Evolutionary conservation across 106 monocot species (phyloP), one percentile per base, ranked within the genome.

Genomic region (Narthecium ossifragum): DNA sequence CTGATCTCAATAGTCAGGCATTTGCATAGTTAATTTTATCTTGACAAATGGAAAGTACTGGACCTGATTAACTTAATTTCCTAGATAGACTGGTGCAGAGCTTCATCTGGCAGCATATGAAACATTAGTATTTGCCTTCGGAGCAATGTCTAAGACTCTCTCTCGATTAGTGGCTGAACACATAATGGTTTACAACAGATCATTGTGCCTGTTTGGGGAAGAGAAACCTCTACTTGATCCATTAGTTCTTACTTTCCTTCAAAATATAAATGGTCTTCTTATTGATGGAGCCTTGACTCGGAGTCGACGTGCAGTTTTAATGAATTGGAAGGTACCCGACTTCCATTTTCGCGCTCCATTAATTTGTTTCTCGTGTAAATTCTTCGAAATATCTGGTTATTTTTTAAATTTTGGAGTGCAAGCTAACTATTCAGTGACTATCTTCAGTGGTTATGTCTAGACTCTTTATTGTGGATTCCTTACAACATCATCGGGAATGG

Each of bases 251-350:
- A 63, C 18, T 57, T 94, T 94, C 75, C 69, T 94, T 13, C 32
- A 66, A 45, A 78, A 53, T 60, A 78, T 89, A 36, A 89, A 85
- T 64, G 27, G 69, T 59, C 77, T 89, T 6, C 79, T 86, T 64
- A 67, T 50, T 46, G 70, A 73, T 67, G 82, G 82, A 67, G 23
- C 65, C 34, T 66, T 89, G 45, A 75, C 76, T 25, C 74, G 89
- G 58, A 89, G 93, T 51, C 82, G 93, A 30, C 76, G 80, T 31
- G 85, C 93, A 54, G 69, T 94, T 80, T 65, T 94, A 34, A 77
- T 94, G 80, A 72, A 77, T 49, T 89, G 82, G 85, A 94, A 94
- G 89, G 88, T 85, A 5, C n/a, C n/a, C n/a, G n/a, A n/a, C n/a
- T n/a, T n/a, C n/a, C n/a, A n/a, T n/a, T n/a, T n/a, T n/a, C n/a